These are phyloP conservation scores for Monosporozyma yasuniensis DNA, from an alignment of 805 yeast genomes.

Conservation along the genomic window DNA sequence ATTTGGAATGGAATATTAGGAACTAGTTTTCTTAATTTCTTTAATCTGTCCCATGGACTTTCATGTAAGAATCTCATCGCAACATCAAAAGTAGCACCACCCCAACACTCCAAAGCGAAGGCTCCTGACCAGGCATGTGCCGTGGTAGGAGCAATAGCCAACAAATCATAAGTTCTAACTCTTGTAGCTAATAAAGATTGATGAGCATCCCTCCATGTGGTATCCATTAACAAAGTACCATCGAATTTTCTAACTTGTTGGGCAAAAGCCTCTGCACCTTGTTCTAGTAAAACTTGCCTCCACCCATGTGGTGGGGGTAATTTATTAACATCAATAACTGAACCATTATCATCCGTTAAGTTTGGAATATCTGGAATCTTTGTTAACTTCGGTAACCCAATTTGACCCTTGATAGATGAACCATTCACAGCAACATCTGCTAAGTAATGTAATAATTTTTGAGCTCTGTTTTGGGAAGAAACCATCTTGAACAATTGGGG, in stretches of 20 bases:
- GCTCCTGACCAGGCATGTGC: slow-evolving; percentile 85
- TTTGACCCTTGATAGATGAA: slow-evolving; percentile 89
- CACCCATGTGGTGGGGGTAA: slow-evolving; percentile 68
- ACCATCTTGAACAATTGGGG: slow-evolving; percentile 94
- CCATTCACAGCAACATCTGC: slow-evolving; percentile 96
- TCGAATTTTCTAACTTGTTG: slow-evolving; percentile 74
- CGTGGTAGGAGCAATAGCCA: slow-evolving; percentile 88
- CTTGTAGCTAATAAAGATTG: slow-evolving; percentile 96
- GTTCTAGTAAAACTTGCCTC: slow-evolving; percentile 76
- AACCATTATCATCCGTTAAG: slow-evolving; percentile 54
- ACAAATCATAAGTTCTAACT: slow-evolving; percentile 86
- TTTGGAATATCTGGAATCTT: slow-evolving; percentile 70
- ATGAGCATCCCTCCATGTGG: slow-evolving; percentile 99
- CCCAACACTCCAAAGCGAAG: slow-evolving; percentile 98
- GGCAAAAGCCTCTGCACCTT: slow-evolving; percentile 89
- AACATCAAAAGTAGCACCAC: slow-evolving; percentile 99
- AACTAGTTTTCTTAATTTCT: slow-evolving; percentile 76
- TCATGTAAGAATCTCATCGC: slow-evolving; percentile 97
- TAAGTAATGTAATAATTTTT: slow-evolving; percentile 79
- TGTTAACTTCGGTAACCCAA: slow-evolving; percentile 77
- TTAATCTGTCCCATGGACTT: slow-evolving; percentile 96
- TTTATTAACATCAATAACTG: slow-evolving; percentile 47
- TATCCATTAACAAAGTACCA: slow-evolving; percentile 92
- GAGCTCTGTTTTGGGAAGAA: slow-evolving; percentile 92
- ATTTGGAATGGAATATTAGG: slow-evolving; percentile 99